Evolutionary conservation across 1,284 basidiomycete genomes (phyloP).

Genomic region (Naganishia liquefaciens): DNA sequence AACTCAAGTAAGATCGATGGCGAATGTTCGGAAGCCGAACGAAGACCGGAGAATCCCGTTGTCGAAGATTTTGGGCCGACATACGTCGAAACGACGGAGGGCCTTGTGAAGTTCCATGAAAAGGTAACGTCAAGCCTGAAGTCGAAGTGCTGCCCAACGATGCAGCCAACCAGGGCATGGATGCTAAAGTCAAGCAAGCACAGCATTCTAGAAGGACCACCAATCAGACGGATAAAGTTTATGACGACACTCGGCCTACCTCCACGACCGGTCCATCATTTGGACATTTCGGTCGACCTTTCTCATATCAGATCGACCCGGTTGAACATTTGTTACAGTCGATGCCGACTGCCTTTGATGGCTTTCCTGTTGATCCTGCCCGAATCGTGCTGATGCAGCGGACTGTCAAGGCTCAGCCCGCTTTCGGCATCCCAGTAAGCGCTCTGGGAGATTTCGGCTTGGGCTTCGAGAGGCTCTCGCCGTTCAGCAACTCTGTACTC

Average conservation of each 20-base stretch:
- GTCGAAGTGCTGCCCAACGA: background rate
- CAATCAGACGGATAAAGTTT: slow-evolving; percentile 38
- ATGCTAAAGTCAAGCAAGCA: background rate
- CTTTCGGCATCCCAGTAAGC: slow-evolving; percentile 35
- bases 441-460: slow-evolving; percentile 33
- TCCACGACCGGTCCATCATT: slow-evolving; percentile 48
- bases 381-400: slow-evolving; percentile 40
- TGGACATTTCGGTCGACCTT: slow-evolving; percentile 44
- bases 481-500: slow-evolving; percentile 10
- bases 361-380: slow-evolving; percentile 25
- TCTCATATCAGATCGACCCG: slow-evolving; percentile 25
- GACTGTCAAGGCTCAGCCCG: slow-evolving; percentile 37
- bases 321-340: slow-evolving; percentile 3
- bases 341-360: background rate
- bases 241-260: slow-evolving; percentile 37
- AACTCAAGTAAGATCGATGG: no score
- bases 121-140: slow-evolving; percentile 9
- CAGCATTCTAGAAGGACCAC: background rate
- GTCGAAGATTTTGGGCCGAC: background rate
- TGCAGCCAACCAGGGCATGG: background rate
- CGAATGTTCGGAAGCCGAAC: no score
- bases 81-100: slow-evolving; percentile 27
- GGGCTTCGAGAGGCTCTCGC: slow-evolving; percentile 28
- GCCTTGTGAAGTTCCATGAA: slow-evolving; percentile 33
- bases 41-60: no score